Evolutionary conservation across 2,329 filamentous ascomycete species (phyloP).

Genomic region (Emericellopsis atlantica): DNA sequence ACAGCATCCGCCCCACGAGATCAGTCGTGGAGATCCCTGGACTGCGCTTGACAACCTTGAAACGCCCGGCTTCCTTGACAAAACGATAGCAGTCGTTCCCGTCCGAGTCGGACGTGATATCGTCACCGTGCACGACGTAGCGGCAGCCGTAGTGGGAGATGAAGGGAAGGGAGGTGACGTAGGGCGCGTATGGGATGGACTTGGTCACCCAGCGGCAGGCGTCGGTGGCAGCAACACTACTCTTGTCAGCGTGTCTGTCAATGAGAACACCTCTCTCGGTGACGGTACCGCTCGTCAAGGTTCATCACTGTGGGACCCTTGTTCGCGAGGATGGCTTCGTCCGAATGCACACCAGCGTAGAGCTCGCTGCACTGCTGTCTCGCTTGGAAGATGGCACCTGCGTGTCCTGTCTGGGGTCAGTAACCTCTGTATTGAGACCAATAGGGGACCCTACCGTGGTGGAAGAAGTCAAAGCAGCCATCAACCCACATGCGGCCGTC

Average conservation of each 20-base stretch:
- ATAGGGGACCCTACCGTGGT: conserved; percentile 55
- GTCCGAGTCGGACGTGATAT: conserved; percentile 87
- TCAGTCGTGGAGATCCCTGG: conserved; percentile 96
- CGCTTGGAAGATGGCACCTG: conserved; percentile 92
- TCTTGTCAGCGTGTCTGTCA: conserved; percentile 2
- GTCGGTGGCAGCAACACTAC: conserved; percentile 74
- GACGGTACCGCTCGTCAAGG: conserved; percentile 61
- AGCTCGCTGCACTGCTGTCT: conserved; percentile 82
- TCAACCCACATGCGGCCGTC: conserved; percentile 90
- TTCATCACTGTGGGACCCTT: conserved; percentile 98
- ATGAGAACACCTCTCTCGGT: neutral
- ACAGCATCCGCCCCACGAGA: conserved; percentile 92
- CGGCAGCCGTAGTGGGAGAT: conserved; percentile 91
- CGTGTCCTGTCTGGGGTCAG: conserved; percentile 54
- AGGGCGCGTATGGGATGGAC: conserved; percentile 75
- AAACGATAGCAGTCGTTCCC: conserved; percentile 97
- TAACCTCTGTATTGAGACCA: neutral
- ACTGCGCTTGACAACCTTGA: conserved; percentile 94
- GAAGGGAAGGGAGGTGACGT: conserved; percentile 88
- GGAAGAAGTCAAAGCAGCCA: conserved; percentile 98
- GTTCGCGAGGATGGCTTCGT: conserved; percentile 90
- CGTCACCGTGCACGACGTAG: conserved; percentile 93
- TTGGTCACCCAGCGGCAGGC: conserved; percentile 90
- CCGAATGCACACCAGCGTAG: conserved; percentile 86
- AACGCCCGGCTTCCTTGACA: conserved; percentile 85